A percentile compares a stretch with the other conserved stretches of the same genome.
Conservation (phyloP, 306 rosid genomes). For the Crotalaria pallida region DNA sequence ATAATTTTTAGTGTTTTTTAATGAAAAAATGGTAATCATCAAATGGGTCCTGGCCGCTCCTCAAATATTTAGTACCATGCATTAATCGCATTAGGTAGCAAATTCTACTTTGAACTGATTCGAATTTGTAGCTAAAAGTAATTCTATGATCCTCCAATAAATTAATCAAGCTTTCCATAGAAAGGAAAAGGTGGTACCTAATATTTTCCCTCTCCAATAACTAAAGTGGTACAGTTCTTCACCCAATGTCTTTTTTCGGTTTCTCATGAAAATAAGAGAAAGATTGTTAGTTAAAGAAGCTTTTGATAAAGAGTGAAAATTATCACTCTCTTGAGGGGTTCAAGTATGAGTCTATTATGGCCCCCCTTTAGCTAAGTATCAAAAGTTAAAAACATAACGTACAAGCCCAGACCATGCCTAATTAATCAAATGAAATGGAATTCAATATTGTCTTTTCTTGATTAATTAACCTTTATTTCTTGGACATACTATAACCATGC, state of each 20-base stretch:
- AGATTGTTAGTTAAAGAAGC: constrained; percentile 68
- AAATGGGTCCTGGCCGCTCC: constrained; percentile 28
- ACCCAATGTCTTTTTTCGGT: constrained; percentile 62
- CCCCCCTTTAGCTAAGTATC: constrained; percentile 13
- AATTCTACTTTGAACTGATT: constrained; percentile 18
- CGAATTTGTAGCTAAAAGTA: constrained; percentile 31
- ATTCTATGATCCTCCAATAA: constrained; percentile 34
- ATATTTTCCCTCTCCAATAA: constrained; percentile 40
- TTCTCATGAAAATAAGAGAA: constrained; percentile 94
- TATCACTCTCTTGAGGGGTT: constrained; percentile 43
- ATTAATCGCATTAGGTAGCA: neutral
- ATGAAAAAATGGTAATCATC: constrained; percentile 18
- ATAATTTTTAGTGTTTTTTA: neutral
- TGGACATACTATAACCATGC: neutral
- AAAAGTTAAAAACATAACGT: neutral
- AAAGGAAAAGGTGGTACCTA: constrained; percentile 48
- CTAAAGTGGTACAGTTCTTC: constrained; percentile 76
- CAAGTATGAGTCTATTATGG: constrained; percentile 25
- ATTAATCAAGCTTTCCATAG: constrained; percentile 40
- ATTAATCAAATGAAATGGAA: constrained; percentile 6
- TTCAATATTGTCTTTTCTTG: constrained; percentile 12
- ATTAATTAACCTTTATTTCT: neutral
- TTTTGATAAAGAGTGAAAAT: constrained; percentile 65
- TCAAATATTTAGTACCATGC: constrained; percentile 2
- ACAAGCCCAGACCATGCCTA: constrained; percentile 16